Evolutionary conservation across 2,329 filamentous ascomycete species (phyloP), one percentile per base, ranked within the genome.

Genomic region (Chrysosporium queenslandicum): DNA sequence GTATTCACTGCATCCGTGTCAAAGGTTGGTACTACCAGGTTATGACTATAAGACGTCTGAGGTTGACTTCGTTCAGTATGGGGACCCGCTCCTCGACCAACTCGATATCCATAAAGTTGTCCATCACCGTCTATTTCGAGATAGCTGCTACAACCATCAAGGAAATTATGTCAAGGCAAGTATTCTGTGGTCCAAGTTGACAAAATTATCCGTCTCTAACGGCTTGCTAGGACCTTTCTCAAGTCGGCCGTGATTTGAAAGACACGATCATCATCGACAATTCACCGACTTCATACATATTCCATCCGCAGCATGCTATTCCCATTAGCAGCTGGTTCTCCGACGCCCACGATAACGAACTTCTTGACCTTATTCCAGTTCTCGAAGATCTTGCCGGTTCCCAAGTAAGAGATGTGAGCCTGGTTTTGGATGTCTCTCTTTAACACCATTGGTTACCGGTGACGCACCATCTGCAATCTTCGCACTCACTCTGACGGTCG

Each of bases 291-390:
- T 97, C 91, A 11, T 98, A 98, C 75, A 97, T 98, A 64, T 98
- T 98, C 79, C 92, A 98, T 68, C 92, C 92, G 21, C 91, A 98
- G 74, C 92, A 98, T 69, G 92, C 92, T 56, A 91, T 98, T 46
- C 92, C 92, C 23, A 98, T 98, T 74, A 96, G 90, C 79, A 97
- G 91, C 77, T 98, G 92, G 92, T 98, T 98, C 74, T 96, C 90
- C 60, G 92, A 98, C 72, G 92, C 92, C 56, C 92, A 98, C 71
- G 92, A 98, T 74, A 98, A 98, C 72, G 92, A 98, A 77, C 79
- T 98, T 57, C 78, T 98, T 64, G 92, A 98, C 68, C 77, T 98
- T 63, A 97, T 98, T 68, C 92, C 92, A 50, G 92, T 98, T 63
- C 87, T 98, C 60, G 92, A 98, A 77, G 92, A 98, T 71, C 78